phyloP scores from a whole-genome alignment of 2,329 filamentous ascomycete species.

The Gnomoniopsis smithogilvyi region DNA sequence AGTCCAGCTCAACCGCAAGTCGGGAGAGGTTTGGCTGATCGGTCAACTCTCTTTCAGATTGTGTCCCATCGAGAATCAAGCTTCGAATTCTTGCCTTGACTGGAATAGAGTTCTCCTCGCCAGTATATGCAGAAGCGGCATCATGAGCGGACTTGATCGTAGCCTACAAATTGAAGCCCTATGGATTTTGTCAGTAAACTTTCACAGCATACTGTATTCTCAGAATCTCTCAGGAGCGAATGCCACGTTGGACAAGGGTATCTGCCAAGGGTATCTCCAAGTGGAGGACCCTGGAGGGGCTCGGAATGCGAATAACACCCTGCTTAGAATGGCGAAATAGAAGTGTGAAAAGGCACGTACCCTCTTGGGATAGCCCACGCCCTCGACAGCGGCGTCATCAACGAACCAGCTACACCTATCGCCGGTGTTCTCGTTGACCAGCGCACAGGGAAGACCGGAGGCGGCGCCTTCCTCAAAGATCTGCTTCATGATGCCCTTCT shows the following conservation, averaged over 20 bases:
- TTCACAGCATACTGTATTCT: too few relatives aligned
- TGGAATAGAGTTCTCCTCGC: background rate
- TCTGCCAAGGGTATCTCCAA: too few relatives aligned
- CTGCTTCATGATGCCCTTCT: slow-evolving; percentile 87
- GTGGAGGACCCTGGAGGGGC: too few relatives aligned
- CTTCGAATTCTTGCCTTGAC: slow-evolving; percentile 5
- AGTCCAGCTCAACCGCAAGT: background rate
- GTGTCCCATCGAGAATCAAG: slow-evolving; percentile 4
- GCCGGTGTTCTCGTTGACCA: slow-evolving; percentile 81
- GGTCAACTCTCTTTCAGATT: background rate
- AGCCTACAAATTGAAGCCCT: slow-evolving; percentile 55
- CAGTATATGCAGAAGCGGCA: background rate
- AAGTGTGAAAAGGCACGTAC: too few relatives aligned
- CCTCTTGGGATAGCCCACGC: slow-evolving; percentile 76
- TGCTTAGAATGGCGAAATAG: too few relatives aligned
- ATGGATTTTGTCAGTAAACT: too few relatives aligned
- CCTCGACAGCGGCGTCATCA: slow-evolving; percentile 80
- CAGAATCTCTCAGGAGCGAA: too few relatives aligned
- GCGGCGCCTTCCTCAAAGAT: slow-evolving; percentile 76
- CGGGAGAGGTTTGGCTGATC: background rate
- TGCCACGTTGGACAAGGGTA: too few relatives aligned
- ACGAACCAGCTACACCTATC: slow-evolving; percentile 96
- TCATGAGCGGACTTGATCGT: slow-evolving; percentile 33
- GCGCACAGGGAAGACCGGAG: slow-evolving; percentile 74
- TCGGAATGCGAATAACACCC: too few relatives aligned